Conservation (phyloP, 768 basidiomycete genomes). For the Termitomyces titanicus region DNA sequence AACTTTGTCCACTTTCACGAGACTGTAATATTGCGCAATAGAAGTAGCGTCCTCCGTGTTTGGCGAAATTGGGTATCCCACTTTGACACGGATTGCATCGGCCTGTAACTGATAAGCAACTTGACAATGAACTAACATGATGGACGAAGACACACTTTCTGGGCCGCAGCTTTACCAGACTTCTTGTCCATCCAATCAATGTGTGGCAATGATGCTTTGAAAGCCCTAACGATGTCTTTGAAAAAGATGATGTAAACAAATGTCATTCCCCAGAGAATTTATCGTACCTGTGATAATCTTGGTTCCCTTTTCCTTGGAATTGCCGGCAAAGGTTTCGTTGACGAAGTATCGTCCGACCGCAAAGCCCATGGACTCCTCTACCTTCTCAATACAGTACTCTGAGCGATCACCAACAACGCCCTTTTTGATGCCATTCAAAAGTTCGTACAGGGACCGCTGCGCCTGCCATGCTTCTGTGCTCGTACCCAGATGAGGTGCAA, state of each 20-base stretch:
- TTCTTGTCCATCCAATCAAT: conserved; percentile 91
- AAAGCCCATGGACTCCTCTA: conserved; percentile 80
- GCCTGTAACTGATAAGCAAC: conserved; percentile 42
- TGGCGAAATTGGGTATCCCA: conserved; percentile 89
- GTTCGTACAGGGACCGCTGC: conserved; percentile 64
- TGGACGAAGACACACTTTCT: conserved; percentile 55
- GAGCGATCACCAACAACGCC: conserved; percentile 81
- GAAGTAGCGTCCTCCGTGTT: conserved; percentile 70
- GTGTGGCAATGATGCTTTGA: conserved; percentile 68
- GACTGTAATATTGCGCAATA: conserved; percentile 69
- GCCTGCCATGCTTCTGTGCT: conserved; percentile 79
- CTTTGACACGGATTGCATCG: conserved; percentile 80
- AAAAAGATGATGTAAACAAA: conserved; percentile 13
- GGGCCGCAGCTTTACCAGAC: conserved; percentile 76
- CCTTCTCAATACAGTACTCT: conserved; percentile 74
- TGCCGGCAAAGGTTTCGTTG: conserved; percentile 72
- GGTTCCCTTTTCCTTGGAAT: conserved; percentile 78
- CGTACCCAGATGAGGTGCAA: conserved; percentile 70
- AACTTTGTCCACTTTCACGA: conserved; percentile 58
- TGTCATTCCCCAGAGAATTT: conserved; percentile 10
- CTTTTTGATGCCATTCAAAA: conserved; percentile 79
- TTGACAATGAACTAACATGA: not conserved
- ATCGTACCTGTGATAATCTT: conserved; percentile 71
- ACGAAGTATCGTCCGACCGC: conserved; percentile 89
- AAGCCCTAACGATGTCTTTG: conserved; percentile 77